Evolutionary conservation across 2,329 filamentous ascomycete species (phyloP).

Genomic region (Colletotrichum caudatum): DNA sequence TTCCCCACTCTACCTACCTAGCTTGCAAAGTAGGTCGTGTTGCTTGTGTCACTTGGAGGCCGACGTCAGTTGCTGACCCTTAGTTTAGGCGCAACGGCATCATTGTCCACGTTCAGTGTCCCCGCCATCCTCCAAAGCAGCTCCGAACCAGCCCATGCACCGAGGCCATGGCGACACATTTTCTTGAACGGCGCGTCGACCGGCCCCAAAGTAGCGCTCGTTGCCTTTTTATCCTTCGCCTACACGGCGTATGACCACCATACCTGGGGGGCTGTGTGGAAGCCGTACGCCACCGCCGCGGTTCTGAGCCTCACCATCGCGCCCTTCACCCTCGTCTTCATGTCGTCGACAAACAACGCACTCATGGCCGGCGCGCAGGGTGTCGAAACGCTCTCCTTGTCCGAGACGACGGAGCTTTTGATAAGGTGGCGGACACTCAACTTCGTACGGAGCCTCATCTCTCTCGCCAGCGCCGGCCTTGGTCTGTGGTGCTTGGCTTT

Average conservation of each 20-base stretch:
- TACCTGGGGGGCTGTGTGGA: constrained; percentile 49
- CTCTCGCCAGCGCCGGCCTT: constrained; percentile 31
- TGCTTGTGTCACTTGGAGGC: not conserved
- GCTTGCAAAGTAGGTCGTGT: not conserved
- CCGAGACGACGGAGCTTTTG: constrained; percentile 35
- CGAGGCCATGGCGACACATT: constrained; percentile 53
- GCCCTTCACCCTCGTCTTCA: constrained; percentile 55
- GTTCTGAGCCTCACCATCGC: constrained; percentile 53
- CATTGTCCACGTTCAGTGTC: constrained; percentile 52
- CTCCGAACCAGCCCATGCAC: constrained; percentile 47
- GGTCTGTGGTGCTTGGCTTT: constrained; percentile 34
- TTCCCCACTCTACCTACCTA: not conserved
- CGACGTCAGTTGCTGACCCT: constrained; percentile 23
- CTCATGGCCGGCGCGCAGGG: constrained; percentile 45
- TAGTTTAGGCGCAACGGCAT: constrained; percentile 51
- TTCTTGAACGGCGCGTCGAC: constrained; percentile 52
- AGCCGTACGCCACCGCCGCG: constrained; percentile 50
- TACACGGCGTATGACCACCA: constrained; percentile 53
- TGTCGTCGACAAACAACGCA: constrained; percentile 52
- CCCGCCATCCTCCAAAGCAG: constrained; percentile 48
- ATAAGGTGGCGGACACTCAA: constrained; percentile 41
- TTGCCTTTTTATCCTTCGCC: constrained; percentile 50
- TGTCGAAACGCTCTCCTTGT: constrained; percentile 19
- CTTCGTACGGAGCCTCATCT: constrained; percentile 29
- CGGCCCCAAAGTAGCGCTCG: constrained; percentile 53